These are phyloP conservation scores for Paspalum notatum DNA, from an alignment of 176 grass and related monocot genomes.

Conservation along the genomic window DNA sequence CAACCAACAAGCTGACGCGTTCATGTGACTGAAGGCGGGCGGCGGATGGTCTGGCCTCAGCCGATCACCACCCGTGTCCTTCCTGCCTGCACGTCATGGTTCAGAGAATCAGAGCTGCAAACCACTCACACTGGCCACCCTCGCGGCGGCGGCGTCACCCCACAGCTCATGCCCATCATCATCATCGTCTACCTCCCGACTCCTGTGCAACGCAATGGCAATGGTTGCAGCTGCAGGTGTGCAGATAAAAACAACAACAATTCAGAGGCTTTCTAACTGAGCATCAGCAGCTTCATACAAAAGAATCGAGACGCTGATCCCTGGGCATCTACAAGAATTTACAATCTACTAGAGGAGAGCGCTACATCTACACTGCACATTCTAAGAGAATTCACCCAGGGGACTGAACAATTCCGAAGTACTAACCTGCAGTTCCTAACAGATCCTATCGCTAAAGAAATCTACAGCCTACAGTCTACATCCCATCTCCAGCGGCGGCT, in stretches of 20 bases:
- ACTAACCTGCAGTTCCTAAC: neutral
- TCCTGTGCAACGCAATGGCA: neutral
- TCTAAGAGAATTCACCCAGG: neutral
- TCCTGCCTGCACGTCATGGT: neutral
- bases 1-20: conserved; percentile 3
- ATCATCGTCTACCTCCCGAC: neutral
- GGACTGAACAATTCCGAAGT: neutral
- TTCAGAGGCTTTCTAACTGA: neutral
- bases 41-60: neutral
- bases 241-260: neutral
- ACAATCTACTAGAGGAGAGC: conserved; percentile 5
- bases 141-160: neutral
- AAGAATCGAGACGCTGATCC: conserved; percentile 25
- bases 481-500: neutral
- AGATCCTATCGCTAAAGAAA: neutral
- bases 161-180: neutral
- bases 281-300: neutral
- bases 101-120: neutral
- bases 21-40: conserved; percentile 4
- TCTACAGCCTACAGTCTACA: neutral
- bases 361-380: conserved; percentile 61
- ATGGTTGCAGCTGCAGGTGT: neutral
- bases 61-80: neutral
- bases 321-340: conserved; percentile 39
- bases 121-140: neutral